A percentile compares a stretch with the other conserved stretches of the same genome.
Evolutionary conservation across 768 basidiomycete genomes (phyloP).

Genomic region (Multifurca ochricompacta): DNA sequence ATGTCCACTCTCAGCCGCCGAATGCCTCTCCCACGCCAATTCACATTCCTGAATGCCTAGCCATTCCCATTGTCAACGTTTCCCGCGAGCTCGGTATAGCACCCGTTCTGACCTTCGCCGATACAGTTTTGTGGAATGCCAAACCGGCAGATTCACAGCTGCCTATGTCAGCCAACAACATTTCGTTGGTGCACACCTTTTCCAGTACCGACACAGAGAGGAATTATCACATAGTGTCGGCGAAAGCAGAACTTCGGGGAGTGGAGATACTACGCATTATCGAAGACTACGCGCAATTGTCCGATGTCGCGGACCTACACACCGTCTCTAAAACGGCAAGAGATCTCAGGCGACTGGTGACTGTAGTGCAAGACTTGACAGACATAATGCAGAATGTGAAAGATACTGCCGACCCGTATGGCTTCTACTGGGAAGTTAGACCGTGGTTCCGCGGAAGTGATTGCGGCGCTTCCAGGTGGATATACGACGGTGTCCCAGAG

Average conservation of each 20-base stretch:
- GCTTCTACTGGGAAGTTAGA: constrained; percentile 84
- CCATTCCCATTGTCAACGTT: constrained; percentile 69
- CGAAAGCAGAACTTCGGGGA: constrained; percentile 77
- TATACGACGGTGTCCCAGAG: constrained; percentile 69
- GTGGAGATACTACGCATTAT: constrained; percentile 82
- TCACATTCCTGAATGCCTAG: constrained; percentile 65
- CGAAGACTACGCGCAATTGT: constrained; percentile 75
- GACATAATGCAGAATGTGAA: constrained; percentile 63
- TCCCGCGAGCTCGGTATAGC: constrained; percentile 78
- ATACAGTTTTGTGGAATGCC: constrained; percentile 94
- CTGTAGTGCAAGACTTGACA: constrained; percentile 66
- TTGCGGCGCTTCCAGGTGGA: constrained; percentile 47
- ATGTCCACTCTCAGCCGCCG: constrained; percentile 69
- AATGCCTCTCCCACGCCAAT: constrained; percentile 33
- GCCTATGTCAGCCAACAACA: constrained; percentile 64
- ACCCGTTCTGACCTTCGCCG: constrained; percentile 91
- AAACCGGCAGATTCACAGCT: constrained; percentile 47
- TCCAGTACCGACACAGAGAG: constrained; percentile 80
- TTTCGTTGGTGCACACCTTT: constrained; percentile 65
- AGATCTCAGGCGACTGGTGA: constrained; percentile 62
- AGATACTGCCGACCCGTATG: constrained; percentile 67
- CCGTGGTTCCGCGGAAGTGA: constrained; percentile 81
- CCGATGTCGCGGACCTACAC: constrained; percentile 54
- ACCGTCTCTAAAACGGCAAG: constrained; percentile 59
- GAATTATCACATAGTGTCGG: constrained; percentile 82